Evolutionary conservation across 176 grass and related monocot species (phyloP).

Genomic region (Rhynchospora breviuscula): DNA sequence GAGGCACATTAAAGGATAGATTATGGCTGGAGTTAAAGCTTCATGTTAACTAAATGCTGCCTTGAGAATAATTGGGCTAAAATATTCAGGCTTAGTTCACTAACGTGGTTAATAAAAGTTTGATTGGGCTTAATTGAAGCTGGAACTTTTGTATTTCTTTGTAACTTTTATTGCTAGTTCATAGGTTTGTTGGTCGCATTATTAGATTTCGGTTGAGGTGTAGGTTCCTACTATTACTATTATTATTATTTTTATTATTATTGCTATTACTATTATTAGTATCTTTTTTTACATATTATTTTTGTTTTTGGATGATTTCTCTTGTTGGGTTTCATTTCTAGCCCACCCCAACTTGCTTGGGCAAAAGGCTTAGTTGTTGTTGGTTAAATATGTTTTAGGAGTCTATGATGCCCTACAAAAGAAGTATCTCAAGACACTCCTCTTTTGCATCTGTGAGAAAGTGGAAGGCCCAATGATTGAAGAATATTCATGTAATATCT

Average conservation of each 20-base stretch:
- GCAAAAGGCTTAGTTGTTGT: too few relatives aligned
- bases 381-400: conserved; percentile 38
- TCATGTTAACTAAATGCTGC: background rate
- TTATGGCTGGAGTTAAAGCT: background rate
- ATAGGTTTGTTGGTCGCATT: too few relatives aligned
- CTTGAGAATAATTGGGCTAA: background rate
- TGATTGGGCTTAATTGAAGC: background rate
- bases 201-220: too few relatives aligned
- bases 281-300: too few relatives aligned
- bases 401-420: conserved; percentile 96
- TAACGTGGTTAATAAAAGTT: background rate
- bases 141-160: background rate
- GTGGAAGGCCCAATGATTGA: conserved; percentile 87
- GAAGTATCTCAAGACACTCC: conserved; percentile 96
- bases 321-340: too few relatives aligned
- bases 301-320: too few relatives aligned
- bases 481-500: conserved; percentile 76
- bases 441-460: conserved; percentile 91
- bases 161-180: background rate
- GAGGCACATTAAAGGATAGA: background rate
- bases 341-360: too few relatives aligned
- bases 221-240: too few relatives aligned
- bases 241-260: too few relatives aligned
- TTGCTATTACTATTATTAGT: too few relatives aligned
- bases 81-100: background rate